A percentile compares a stretch with the other conserved stretches of the same genome.
Evolutionary conservation across 2,329 filamentous ascomycete species (phyloP).

Genomic region (Colletotrichum nymphaeae): DNA sequence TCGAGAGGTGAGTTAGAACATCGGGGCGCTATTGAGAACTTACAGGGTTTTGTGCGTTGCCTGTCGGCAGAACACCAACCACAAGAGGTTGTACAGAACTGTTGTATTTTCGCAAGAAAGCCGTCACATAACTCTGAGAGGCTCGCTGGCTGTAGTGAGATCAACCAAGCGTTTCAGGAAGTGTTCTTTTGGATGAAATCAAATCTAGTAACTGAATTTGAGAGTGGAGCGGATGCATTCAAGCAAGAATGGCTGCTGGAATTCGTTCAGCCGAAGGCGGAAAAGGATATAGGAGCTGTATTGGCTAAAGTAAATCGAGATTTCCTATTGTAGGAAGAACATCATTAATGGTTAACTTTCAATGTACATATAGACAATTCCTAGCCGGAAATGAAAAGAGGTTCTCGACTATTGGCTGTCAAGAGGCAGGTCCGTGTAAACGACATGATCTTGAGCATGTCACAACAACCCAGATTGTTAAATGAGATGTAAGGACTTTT

Average conservation of each 20-base stretch:
- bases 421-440: too few species aligned
- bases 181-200: neutral
- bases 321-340: neutral
- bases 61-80: neutral
- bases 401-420: too few species aligned
- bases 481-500: too few species aligned
- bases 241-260: neutral
- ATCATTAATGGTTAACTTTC: neutral
- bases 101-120: neutral
- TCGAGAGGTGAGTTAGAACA: too few species aligned
- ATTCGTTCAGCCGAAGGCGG: too few species aligned
- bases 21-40: too few species aligned
- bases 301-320: neutral
- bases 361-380: neutral
- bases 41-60: too few species aligned
- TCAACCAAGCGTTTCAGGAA: neutral
- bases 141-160: neutral
- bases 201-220: neutral
- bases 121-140: neutral
- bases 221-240: neutral
- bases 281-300: neutral
- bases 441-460: too few species aligned
- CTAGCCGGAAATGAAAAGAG: too few species aligned
- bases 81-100: neutral
- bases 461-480: too few species aligned